Evolutionary conservation across 2,329 filamentous ascomycete species (phyloP).

Genomic region (Penicillium psychrosexuale): DNA sequence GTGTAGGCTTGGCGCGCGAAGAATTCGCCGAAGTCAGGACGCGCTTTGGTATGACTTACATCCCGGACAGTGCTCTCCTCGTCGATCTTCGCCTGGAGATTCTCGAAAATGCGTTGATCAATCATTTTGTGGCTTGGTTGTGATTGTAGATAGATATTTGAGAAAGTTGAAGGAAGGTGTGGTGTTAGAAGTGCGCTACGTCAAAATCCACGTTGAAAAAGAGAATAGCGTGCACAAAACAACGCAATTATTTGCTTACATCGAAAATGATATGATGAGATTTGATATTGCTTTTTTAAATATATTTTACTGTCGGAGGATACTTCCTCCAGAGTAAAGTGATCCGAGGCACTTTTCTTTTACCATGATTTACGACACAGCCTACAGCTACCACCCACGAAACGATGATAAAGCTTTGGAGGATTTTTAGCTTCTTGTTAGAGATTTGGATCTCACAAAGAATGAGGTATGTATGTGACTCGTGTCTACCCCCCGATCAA

Average conservation of each 20-base stretch:
- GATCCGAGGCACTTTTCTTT: background rate
- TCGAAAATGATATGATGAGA: background rate
- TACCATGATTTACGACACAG: background rate
- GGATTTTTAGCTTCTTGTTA: background rate
- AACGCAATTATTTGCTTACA: background rate
- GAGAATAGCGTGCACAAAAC: background rate
- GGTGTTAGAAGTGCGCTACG: conserved; percentile 12
- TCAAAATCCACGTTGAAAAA: conserved; percentile 11
- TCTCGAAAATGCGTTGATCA: conserved; percentile 79
- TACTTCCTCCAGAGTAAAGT: background rate
- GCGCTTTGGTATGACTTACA: conserved; percentile 40
- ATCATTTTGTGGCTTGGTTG: conserved; percentile 52
- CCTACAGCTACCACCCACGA: background rate
- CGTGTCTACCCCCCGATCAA: background rate
- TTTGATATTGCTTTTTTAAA: background rate
- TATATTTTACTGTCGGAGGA: background rate
- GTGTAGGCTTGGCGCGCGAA: conserved; percentile 22
- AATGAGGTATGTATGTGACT: background rate
- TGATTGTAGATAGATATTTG: conserved; percentile 2
- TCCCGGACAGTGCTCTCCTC: conserved; percentile 80
- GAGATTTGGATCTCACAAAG: background rate
- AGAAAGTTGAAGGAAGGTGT: conserved; percentile 8
- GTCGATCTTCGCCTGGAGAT: conserved; percentile 84
- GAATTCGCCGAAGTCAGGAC: conserved; percentile 10
- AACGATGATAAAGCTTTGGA: background rate